Conservation (phyloP, 192 early-diverging fungal genomes). For the Spizellomyces sp. region DNA sequence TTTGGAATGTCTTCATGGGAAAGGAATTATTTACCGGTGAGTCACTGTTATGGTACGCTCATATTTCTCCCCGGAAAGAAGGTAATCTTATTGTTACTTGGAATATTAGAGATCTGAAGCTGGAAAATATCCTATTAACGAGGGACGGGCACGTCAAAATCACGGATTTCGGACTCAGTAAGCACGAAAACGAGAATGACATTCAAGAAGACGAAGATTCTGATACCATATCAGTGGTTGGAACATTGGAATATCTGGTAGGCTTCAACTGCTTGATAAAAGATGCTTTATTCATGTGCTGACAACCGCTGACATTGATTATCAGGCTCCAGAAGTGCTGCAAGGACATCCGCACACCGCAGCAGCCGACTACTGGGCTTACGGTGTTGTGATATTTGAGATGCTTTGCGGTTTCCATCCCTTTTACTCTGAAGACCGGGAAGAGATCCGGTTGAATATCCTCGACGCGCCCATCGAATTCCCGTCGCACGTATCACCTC, state of each 20-base stretch:
- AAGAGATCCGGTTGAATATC: conserved; percentile 48
- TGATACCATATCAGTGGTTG: conserved; percentile 36
- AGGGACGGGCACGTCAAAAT: conserved; percentile 56
- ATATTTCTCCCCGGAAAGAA: too few relatives aligned
- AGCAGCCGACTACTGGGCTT: conserved; percentile 61
- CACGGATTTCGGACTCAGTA: conserved; percentile 56
- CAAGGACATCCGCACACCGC: conserved; percentile 43
- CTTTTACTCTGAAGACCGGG: conserved; percentile 48
- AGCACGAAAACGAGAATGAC: conserved; percentile 36
- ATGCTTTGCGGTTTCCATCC: conserved; percentile 60
- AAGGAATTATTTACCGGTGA: conserved; percentile 56
- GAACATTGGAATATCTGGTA: conserved; percentile 57
- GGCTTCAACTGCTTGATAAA: background rate
- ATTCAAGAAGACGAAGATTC: conserved; percentile 9
- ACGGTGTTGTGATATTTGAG: conserved; percentile 57
- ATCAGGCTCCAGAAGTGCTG: conserved; percentile 55
- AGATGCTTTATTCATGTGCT: background rate
- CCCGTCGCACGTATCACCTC: conserved; percentile 33
- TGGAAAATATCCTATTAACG: conserved; percentile 58
- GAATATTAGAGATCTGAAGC: conserved; percentile 50
- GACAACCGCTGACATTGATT: background rate
- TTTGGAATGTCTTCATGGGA: conserved; percentile 49
- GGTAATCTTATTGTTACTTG: background rate
- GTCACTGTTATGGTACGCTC: background rate
- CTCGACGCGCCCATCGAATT: conserved; percentile 40